These are phyloP conservation scores for Violaceomyces palustris DNA, from an alignment of 1,284 basidiomycete genomes.

Conservation along the genomic window DNA sequence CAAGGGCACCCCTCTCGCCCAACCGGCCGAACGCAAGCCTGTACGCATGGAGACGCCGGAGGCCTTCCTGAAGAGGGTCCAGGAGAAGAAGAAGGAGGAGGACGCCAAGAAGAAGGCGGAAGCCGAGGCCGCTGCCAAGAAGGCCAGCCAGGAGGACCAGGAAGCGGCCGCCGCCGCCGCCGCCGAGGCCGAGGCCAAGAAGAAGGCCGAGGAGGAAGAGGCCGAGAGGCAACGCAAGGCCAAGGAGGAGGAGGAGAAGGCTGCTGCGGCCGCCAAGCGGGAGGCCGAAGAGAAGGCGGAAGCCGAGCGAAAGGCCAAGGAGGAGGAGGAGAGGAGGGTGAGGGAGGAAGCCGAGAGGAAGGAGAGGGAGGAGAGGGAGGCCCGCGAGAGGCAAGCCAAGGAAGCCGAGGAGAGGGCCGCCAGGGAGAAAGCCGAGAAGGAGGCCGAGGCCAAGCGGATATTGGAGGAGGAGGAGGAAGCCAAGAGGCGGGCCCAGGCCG, in stretches of 20 bases:
- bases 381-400: slow-evolving; percentile 3
- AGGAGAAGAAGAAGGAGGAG: slow-evolving; percentile 28
- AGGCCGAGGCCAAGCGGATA: slow-evolving; percentile 15
- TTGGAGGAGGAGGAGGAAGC: slow-evolving; percentile 6
- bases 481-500: slow-evolving; percentile 1
- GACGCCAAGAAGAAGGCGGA: slow-evolving; percentile 37
- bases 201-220: slow-evolving; percentile 11
- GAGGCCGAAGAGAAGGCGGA: slow-evolving; percentile 22
- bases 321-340: slow-evolving; percentile 2
- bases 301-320: slow-evolving; percentile 14
- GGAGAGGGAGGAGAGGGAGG: slow-evolving; percentile 22
- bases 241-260: slow-evolving; percentile 9
- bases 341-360: slow-evolving; percentile 9
- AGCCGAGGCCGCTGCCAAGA: slow-evolving; percentile 17
- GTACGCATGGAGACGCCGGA: slow-evolving; percentile 42
- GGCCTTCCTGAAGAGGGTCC: slow-evolving; percentile 41
- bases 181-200: slow-evolving; percentile 3
- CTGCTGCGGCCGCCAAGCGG: slow-evolving; percentile 22
- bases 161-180: slow-evolving; percentile 9
- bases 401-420: slow-evolving; percentile 23
- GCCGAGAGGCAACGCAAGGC: slow-evolving; percentile 14
- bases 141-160: slow-evolving; percentile 2
- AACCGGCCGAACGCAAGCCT: slow-evolving; percentile 32
- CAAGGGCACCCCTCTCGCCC: slow-evolving; percentile 11
- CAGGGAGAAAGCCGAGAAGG: slow-evolving; percentile 13